Base-by-base conservation (phyloP, 495 filamentous ascomycete genomes). In the Neurospora sp. region DNA sequence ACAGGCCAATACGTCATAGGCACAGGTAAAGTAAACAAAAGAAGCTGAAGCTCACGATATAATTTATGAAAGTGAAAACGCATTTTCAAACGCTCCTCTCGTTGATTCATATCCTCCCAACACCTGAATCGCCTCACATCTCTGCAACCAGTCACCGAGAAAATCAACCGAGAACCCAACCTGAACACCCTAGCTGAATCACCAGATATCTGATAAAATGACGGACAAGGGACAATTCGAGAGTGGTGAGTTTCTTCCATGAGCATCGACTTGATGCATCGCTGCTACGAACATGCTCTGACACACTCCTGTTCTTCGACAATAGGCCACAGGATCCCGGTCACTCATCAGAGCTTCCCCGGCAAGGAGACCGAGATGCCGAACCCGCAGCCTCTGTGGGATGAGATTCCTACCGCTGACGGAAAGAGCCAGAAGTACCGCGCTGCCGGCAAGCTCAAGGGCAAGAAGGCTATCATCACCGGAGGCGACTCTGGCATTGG, bases 401-500 rank as follows among this genome's bases (percentile, higher is more conserved):
- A 89, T 45, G 83, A 91, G n/a, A 76, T 96, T 17, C 92, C 93
- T 2, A 90, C 90, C 7, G 87, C 89, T 48, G 87, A 91, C 42
- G 89, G 89, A 70, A 90, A 90, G 17, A 92, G 90, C 81, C 89
- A 92, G 76, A 88, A 86, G 71, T 96, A 96, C 83, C 90, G 90
- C 81, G 88, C 93, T 15, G 92, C 93, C 13, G 90, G 90, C 43
- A 97, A 97, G 82, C 86, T 96, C 2, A 77, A 84, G 72, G 91
- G 88, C 74, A 92, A 92, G 80, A 91, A 89, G 31, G 92, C 92
- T 31, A 81, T 96, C 40, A 96, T 96, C 76, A 94, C 92, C 2
- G 92, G 93, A 19, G 93, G 93, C 17, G 93, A 96, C 79, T 91
- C 88, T 7, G 92, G 93, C 19, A 96, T 96, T 76, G 92, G 93